Base-by-base conservation (phyloP, 768 basidiomycete genomes). In the Boletus tylopilopsis region DNA sequence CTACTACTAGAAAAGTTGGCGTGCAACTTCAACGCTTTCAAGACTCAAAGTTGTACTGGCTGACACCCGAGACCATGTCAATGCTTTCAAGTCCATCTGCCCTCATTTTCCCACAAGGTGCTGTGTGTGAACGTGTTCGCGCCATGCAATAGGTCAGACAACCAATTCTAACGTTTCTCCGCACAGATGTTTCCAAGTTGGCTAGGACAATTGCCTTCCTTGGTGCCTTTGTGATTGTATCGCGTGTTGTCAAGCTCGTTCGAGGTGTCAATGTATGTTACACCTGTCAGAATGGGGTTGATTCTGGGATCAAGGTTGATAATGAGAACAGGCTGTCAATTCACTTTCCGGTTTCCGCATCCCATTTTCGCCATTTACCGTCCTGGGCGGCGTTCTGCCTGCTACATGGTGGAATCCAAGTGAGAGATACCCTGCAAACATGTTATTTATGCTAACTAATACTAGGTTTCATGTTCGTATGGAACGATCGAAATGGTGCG, bases 331-430 rank as follows among this genome's bases (percentile, higher is more conserved):
- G 29, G 27, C 24, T 21, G 47, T 51, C n/a, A 21, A 25, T 35
- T 51, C 50, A 10, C 60, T 61, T 8, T 50, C 60, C 4, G 59
- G 59, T 6, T 30, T 61, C 24, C 32, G 47, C 33, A 25, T 55
- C 21, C 59, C 56, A 27, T 51, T 59, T 35, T 25, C 54, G n/a
- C 60, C 60, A 2, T 22, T 48, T 18, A 30, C 39, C 18, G 2
- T 50, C 22, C n/a, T 25, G 4, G 29, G 53, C 22, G 21, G 27
- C 13, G 5, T 39, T 35, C 16, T 53, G 15, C 56, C 60, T 0
- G 49, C 38, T 30, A 13, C 33, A 5, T 50, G 44, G 54, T 61
- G 60, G 59, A 61, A 61, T 10, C 59, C 59, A 8, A 44, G 58
- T 60, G 30, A 46, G 54, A 9, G 5, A 6, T 16, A 32, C 6